These are phyloP conservation scores for Dendrobium nobile DNA, from an alignment of 106 monocot genomes.

Conservation along the genomic window DNA sequence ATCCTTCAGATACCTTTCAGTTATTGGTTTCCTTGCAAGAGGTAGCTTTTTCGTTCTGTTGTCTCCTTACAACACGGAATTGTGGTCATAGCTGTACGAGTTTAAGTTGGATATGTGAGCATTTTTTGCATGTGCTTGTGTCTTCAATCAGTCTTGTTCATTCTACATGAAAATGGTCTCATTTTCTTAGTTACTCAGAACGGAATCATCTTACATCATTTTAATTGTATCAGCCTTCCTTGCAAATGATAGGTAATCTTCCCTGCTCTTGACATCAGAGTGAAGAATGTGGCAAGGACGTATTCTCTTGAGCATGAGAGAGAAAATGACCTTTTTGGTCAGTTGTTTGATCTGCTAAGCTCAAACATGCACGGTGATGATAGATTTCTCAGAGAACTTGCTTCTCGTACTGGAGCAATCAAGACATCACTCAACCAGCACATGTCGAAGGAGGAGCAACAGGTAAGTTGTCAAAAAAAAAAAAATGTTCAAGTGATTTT, in stretches of 20 bases:
- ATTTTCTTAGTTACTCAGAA: too few species aligned
- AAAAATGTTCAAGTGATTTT: not conserved
- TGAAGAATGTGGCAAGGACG: slow-evolving; percentile 89
- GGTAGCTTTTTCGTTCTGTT: too few species aligned
- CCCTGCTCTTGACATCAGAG: slow-evolving; percentile 90
- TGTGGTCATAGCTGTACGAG: too few species aligned
- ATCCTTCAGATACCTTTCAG: too few species aligned
- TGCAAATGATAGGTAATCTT: slow-evolving; percentile 67
- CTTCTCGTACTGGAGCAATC: slow-evolving; percentile 87
- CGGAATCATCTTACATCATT: too few species aligned
- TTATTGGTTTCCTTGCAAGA: too few species aligned
- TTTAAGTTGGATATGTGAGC: too few species aligned
- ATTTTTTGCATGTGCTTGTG: too few species aligned
- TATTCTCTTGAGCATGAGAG: slow-evolving; percentile 95
- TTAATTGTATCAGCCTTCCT: not conserved
- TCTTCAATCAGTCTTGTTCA: too few species aligned
- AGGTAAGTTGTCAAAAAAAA: slow-evolving; percentile 28
- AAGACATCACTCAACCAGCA: slow-evolving; percentile 84
- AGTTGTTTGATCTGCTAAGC: slow-evolving; percentile 56
- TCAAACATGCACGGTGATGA: slow-evolving; percentile 48
- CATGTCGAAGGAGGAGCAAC: slow-evolving; percentile 99
- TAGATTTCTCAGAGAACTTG: slow-evolving; percentile 63
- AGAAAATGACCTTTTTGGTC: slow-evolving; percentile 76
- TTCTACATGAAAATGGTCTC: too few species aligned
- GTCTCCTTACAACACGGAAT: too few species aligned